These are phyloP conservation scores for Hermanozyma aechmeae DNA, from an alignment of 805 yeast species.

Conservation along the genomic window DNA sequence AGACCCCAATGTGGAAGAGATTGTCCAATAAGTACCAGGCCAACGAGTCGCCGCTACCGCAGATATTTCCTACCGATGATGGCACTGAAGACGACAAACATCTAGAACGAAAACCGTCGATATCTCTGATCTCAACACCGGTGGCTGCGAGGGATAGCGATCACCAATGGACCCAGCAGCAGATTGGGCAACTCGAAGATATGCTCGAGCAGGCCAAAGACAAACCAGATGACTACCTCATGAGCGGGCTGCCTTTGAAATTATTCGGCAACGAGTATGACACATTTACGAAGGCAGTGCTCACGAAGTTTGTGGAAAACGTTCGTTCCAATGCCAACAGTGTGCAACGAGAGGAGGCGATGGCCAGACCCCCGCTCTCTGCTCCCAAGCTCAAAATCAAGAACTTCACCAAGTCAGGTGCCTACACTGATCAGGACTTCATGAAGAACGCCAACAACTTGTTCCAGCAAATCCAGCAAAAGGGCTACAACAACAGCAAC, in stretches of 20 bases:
- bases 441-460: conserved; percentile 29
- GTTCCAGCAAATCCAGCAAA: conserved; percentile 27
- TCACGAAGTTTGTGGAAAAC: conserved; percentile 9
- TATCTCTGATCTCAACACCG: conserved; percentile 22
- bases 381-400: conserved; percentile 16
- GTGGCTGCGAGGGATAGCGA: conserved; percentile 12
- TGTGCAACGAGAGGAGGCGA: conserved; percentile 6
- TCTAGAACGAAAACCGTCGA: too few species aligned
- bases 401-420: conserved; percentile 20
- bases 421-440: conserved; percentile 27
- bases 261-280: conserved; percentile 29
- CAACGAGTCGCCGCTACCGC: conserved; percentile 15
- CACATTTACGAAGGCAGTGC: conserved; percentile 27
- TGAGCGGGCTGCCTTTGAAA: conserved; percentile 30
- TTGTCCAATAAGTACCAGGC: conserved; percentile 19
- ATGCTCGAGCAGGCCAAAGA: conserved; percentile 15
- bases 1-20: conserved; percentile 30
- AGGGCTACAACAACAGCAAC: conserved; percentile 13
- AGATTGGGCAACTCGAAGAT: conserved; percentile 14
- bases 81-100: too few species aligned
- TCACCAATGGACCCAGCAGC: conserved; percentile 9
- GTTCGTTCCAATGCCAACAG: conserved; percentile 9
- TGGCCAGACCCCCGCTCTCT: conserved; percentile 2
- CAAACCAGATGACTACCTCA: conserved; percentile 10
- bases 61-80: too few species aligned